Conservation (phyloP, 2,329 filamentous ascomycete genomes). For the Alternaria atra region DNA sequence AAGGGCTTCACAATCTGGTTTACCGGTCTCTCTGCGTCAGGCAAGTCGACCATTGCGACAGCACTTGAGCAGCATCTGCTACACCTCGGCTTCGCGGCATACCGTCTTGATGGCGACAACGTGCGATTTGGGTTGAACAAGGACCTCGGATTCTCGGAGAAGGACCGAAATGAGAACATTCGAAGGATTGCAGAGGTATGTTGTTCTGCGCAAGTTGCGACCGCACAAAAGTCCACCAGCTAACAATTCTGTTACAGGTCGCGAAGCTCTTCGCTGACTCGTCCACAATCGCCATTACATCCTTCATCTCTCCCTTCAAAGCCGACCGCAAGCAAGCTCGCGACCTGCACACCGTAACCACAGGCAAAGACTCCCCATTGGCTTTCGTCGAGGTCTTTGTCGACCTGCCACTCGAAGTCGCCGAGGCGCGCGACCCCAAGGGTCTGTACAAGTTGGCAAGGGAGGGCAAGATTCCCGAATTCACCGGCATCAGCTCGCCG, state of each 20-base stretch:
- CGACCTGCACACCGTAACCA: conserved; percentile 74
- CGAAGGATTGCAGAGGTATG: conserved; percentile 84
- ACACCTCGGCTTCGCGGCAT: conserved; percentile 81
- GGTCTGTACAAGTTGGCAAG: conserved; percentile 97
- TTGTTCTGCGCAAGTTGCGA: not conserved
- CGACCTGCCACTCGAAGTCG: conserved; percentile 88
- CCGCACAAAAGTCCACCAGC: not conserved
- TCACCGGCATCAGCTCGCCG: conserved; percentile 93
- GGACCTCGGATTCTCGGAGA: conserved; percentile 92
- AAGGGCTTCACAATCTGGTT: conserved; percentile 96
- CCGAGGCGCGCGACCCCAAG: conserved; percentile 96
- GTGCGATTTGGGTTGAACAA: conserved; percentile 98
- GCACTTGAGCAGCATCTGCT: conserved; percentile 97
- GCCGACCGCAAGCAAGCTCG: conserved; percentile 86
- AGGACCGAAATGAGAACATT: conserved; percentile 97
- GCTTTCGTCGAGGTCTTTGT: conserved; percentile 95
- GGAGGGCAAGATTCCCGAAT: conserved; percentile 93
- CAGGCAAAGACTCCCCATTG: conserved; percentile 67
- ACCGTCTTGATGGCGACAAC: conserved; percentile 97
- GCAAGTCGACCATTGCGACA: conserved; percentile 96
- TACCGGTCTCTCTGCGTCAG: conserved; percentile 93
- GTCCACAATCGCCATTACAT: conserved; percentile 86
- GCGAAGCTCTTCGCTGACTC: conserved; percentile 96
- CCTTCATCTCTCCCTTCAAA: conserved; percentile 95
- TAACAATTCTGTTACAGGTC: conserved; percentile 61